Evolutionary conservation across 1,284 basidiomycete species (phyloP).

Genomic region (Thelephora terrestris): DNA sequence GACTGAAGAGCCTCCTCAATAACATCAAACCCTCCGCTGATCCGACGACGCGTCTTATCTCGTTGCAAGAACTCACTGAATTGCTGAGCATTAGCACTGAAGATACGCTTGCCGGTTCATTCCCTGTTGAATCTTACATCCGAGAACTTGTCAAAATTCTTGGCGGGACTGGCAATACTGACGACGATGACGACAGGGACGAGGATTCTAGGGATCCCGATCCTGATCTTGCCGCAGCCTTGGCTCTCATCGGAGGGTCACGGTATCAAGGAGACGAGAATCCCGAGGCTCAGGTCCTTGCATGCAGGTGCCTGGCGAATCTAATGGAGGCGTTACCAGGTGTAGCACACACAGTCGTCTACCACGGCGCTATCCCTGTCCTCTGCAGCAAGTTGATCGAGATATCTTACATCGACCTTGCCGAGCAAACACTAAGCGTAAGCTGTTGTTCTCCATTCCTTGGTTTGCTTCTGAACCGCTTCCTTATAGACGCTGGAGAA

Average conservation of each 20-base stretch:
- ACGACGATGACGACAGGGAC: slow-evolving; percentile 58
- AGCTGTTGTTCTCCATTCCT: slow-evolving; percentile 27
- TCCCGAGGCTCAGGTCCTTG: slow-evolving; percentile 85
- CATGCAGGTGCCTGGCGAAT: slow-evolving; percentile 91
- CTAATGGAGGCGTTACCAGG: slow-evolving; percentile 95
- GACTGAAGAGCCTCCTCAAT: slow-evolving; percentile 83
- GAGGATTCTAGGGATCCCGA: slow-evolving; percentile 70
- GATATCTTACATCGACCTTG: slow-evolving; percentile 93
- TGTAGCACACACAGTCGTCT: slow-evolving; percentile 88
- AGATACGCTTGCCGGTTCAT: slow-evolving; percentile 91
- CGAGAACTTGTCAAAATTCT: slow-evolving; percentile 89
- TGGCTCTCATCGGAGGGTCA: slow-evolving; percentile 57
- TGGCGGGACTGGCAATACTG: slow-evolving; percentile 68
- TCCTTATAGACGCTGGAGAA: slow-evolving; percentile 82
- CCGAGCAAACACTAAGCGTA: slow-evolving; percentile 93
- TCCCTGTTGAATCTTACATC: slow-evolving; percentile 89
- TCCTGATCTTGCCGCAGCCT: slow-evolving; percentile 73
- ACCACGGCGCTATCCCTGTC: slow-evolving; percentile 90
- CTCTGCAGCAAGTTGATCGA: slow-evolving; percentile 92
- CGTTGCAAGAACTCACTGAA: slow-evolving; percentile 92
- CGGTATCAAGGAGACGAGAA: slow-evolving; percentile 72
- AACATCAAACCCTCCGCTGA: slow-evolving; percentile 81
- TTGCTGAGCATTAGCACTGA: slow-evolving; percentile 94
- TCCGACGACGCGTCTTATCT: slow-evolving; percentile 74
- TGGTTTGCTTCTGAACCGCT: slow-evolving; percentile 17